Percentiles rank a stretch among this genome's conserved stretches.
Conservation (phyloP, 1,139 yeast genomes). For the Magnusiomyces tetraspermus region DNA sequence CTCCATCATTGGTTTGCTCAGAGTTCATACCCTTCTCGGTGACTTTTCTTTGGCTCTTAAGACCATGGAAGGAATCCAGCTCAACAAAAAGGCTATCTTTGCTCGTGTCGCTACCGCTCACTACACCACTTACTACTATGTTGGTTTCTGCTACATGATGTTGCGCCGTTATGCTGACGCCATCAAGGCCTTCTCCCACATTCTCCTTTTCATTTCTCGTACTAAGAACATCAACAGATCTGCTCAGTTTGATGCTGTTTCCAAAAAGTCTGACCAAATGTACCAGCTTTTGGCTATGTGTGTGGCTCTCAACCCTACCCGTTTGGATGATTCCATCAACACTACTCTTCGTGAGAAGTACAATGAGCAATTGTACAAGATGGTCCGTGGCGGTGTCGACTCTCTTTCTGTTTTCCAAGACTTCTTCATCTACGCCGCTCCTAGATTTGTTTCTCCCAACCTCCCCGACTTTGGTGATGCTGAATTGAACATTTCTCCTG, state of each 20-base stretch:
- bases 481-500: slow-evolving; percentile 33
- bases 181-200: slow-evolving; percentile 40
- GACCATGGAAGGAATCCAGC: slow-evolving; percentile 40
- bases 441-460: slow-evolving; percentile 40
- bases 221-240: slow-evolving; percentile 38
- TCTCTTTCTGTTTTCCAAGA: slow-evolving; percentile 38
- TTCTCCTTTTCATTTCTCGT: slow-evolving; percentile 39
- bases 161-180: slow-evolving; percentile 43
- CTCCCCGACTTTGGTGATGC: slow-evolving; percentile 32
- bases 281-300: slow-evolving; percentile 41
- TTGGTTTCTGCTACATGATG: slow-evolving; percentile 44
- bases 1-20: slow-evolving; percentile 39
- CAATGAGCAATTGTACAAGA: slow-evolving; percentile 38
- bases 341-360: slow-evolving; percentile 39
- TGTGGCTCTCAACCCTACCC: slow-evolving; percentile 39
- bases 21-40: slow-evolving; percentile 42
- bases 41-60: slow-evolving; percentile 41
- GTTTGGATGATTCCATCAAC: slow-evolving; percentile 39
- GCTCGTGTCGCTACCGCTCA: slow-evolving; percentile 41
- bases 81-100: slow-evolving; percentile 39
- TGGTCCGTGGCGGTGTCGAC: slow-evolving; percentile 38
- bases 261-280: slow-evolving; percentile 44
- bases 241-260: slow-evolving; percentile 39
- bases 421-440: slow-evolving; percentile 39
- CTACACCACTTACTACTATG: slow-evolving; percentile 43